Evolutionary conservation across 2,329 filamentous ascomycete genomes (phyloP), one percentile per base, ranked within the genome.

Genomic region (Pseudocercospora eumusae): DNA sequence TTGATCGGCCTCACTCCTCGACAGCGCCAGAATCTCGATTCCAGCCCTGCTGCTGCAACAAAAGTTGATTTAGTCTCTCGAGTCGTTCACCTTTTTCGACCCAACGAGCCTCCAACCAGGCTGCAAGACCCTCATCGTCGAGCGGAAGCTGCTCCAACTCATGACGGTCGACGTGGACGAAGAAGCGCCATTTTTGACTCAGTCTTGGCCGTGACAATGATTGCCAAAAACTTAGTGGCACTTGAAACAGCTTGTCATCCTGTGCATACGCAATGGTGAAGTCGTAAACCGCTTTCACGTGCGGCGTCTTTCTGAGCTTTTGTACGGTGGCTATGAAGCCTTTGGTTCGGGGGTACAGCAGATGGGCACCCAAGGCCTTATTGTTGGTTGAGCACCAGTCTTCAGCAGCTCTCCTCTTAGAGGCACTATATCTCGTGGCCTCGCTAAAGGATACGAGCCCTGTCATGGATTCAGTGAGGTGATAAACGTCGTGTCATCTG

Each of bases 361-460:
- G 78, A 72, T 88, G 82, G 72, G 79, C 78, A 6, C 83, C 84
- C 64, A 85, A 77, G 1, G 80, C 79, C 52, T 79, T 80, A 64
- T 77, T 71, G 66, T 82, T 80, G 63, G 76, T 75, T 59, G 78
- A 77, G 74, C 84, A 87, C 81, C 83, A 87, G 6, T 72, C 69
- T 61, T 77, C 77, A 1, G 84, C 81, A 64, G 82, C 78, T 21
- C 65, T 74, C 66, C 83, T 81, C 72, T 86, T 87, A 59, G 75
- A 69, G 0, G 76, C 75, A 2, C 83, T 86, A 71, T 81, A 87
- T 64, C 85, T 80, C 8, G 84, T 87, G n/a, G 82, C 83, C 76
- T 88, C 86, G 69, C 83, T 86, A 77, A 85, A 88, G 68, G 84
- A 84, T 67, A 88, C 81, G 67, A 88, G 82, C 86, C 84, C 84